Evolutionary conservation across 2,329 filamentous ascomycete species (phyloP).

Genomic region (Phaeosphaeria sp.): DNA sequence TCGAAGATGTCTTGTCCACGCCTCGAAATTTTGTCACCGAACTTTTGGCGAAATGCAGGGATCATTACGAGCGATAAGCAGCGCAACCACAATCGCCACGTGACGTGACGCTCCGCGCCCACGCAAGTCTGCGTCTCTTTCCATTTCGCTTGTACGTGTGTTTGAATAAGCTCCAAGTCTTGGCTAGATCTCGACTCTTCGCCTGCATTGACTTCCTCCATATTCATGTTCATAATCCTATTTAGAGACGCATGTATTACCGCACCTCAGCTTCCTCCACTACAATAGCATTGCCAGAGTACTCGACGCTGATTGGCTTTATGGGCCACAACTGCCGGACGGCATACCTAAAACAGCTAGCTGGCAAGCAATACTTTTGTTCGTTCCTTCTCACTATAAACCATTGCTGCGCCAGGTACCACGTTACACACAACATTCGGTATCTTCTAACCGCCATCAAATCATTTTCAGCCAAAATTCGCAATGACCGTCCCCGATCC

Average conservation of each 20-base stretch:
- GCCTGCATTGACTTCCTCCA: too few relatives aligned
- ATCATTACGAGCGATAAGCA: conserved; percentile 11
- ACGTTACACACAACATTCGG: not conserved
- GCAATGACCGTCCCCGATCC: conserved; percentile 41
- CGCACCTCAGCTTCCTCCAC: not conserved
- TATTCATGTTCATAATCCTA: too few relatives aligned
- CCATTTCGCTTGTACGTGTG: not conserved
- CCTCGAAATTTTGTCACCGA: conserved; percentile 32
- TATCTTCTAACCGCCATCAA: not conserved
- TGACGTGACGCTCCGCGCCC: too few relatives aligned
- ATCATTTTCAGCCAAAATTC: not conserved
- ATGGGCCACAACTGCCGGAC: conserved; percentile 13
- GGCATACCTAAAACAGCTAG: conserved; percentile 23
- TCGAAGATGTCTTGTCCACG: conserved; percentile 16
- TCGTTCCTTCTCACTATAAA: conserved; percentile 3
- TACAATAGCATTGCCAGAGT: not conserved
- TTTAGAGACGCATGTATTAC: not conserved
- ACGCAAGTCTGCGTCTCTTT: too few relatives aligned
- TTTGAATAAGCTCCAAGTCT: too few relatives aligned
- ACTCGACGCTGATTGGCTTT: conserved; percentile 15
- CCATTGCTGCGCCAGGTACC: not conserved
- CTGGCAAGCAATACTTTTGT: not conserved
- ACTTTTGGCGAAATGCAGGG: conserved; percentile 22
- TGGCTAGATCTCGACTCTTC: too few relatives aligned
- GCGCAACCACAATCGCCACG: conserved; percentile 12